Base-by-base conservation (phyloP, 1,284 basidiomycete species). In the Cryptococcus floricola region DNA sequence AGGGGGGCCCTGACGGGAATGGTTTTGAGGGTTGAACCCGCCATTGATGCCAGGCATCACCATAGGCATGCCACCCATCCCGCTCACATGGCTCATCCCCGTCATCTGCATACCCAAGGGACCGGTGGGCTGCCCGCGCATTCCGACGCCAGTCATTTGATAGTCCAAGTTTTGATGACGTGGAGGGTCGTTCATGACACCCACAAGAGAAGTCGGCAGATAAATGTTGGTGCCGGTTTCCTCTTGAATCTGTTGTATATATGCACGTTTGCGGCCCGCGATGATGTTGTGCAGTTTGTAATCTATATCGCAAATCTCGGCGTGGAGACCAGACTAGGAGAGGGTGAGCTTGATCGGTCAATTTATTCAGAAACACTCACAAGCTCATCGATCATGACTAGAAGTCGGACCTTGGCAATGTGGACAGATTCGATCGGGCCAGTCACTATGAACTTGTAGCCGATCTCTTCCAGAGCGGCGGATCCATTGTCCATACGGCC, bases 211-310 rank as follows among this genome's bases (percentile, higher is more conserved):
- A 5, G 91, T 91, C 31, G 95, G 92, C 62, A 91, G 83, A 76
- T 98, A 98, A 59, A 98, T 91, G 72, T 95, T 98, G 56, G 95
- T 97, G 0, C 87, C 93, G 0, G 95, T 98, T 77, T 98, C 93
- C 77, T 98, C 93, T 75, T 97, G 91, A 56, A 98, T 96, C 7
- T 87, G 83, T 76, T 98, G 95, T 43, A 98, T 81, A 25, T 88
- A 83, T 56, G 82, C 82, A 48, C 95, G 88, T 78, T 97, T 96
- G 60, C 91, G 86, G 19, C 91, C 91, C 12, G 91, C 89, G 60
- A 97, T 84, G 72, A 97, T 92, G 50, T 88, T 85, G 75, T 97
- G 94, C 2, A 97, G 79, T 74, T 97, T 96, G 78, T 91, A 89
- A 74, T 98, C 95, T 64, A 98, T 91, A 77, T 98, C 95, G 75